Conservation (phyloP, 192 early-diverging fungal species). For the Irineochytrium annulatum region DNA sequence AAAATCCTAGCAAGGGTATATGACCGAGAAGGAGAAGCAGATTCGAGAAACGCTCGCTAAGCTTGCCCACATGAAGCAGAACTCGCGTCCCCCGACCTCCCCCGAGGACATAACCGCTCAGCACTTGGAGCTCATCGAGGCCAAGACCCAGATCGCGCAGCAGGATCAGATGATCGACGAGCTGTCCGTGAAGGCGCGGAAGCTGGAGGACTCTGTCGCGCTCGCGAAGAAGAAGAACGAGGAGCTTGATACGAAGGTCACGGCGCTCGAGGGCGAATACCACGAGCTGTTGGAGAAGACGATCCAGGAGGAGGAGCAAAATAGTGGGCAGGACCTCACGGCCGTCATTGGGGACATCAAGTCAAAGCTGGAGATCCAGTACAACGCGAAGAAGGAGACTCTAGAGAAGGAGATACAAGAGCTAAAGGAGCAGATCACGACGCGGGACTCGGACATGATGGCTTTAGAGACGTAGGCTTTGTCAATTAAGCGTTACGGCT, state of each 20-base stretch:
- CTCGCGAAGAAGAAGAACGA: constrained; percentile 53
- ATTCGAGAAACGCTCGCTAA: constrained; percentile 65
- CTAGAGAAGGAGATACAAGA: constrained; percentile 72
- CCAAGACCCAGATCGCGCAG: constrained; percentile 56
- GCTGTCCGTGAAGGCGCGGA: constrained; percentile 21
- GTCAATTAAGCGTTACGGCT: not conserved
- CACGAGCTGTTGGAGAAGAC: constrained; percentile 76
- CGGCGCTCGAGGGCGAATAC: constrained; percentile 73
- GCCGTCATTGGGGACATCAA: constrained; percentile 61
- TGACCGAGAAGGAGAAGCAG: constrained; percentile 72
- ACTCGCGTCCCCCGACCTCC: constrained; percentile 32
- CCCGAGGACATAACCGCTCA: constrained; percentile 64
- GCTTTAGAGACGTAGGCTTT: constrained; percentile 23
- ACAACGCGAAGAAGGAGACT: constrained; percentile 69
- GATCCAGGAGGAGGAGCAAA: constrained; percentile 61
- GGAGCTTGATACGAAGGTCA: constrained; percentile 66
- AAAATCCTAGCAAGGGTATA: constrained; percentile 47
- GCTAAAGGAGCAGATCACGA: constrained; percentile 63
- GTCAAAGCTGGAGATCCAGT: constrained; percentile 80
- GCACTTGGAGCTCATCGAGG: constrained; percentile 68
- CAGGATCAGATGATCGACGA: constrained; percentile 63
- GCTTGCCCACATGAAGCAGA: constrained; percentile 59
- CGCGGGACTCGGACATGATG: constrained; percentile 46
- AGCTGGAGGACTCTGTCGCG: constrained; percentile 50
- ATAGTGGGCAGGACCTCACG: constrained; percentile 39